These are phyloP conservation scores for Ilyonectria robusta DNA, from an alignment of 2,329 filamentous ascomycete genomes.

Conservation along the genomic window DNA sequence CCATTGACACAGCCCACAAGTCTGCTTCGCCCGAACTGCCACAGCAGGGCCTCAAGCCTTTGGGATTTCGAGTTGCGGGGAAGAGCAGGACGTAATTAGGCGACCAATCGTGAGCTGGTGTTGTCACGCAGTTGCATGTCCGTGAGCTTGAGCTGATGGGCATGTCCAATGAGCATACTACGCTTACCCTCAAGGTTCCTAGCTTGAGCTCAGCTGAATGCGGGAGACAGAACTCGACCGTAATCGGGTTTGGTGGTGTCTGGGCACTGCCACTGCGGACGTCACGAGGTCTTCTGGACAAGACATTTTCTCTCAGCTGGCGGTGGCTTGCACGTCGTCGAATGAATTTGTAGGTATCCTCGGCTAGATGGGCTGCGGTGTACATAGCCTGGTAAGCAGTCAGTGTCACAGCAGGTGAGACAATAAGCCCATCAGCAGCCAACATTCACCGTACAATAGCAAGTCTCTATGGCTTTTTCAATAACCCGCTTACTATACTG, in stretches of 20 bases:
- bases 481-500: background rate
- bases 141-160: too few species aligned
- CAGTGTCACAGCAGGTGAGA: background rate
- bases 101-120: background rate
- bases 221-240: background rate
- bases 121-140: background rate
- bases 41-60: background rate
- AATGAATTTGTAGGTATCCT: background rate
- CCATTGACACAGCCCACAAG: background rate
- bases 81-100: background rate
- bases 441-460: background rate
- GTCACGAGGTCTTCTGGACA: background rate
- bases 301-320: background rate
- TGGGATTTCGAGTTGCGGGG: background rate
- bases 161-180: background rate
- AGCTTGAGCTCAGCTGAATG: background rate
- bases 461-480: background rate
- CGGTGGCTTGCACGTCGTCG: background rate
- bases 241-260: background rate
- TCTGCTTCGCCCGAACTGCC: background rate
- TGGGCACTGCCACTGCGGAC: background rate
- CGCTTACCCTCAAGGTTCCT: background rate
- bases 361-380: background rate
- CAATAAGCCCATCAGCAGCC: background rate
- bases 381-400: background rate